Evolutionary conservation across 208 protist species (phyloP).

Genomic region (Leishmania aethiopica): DNA sequence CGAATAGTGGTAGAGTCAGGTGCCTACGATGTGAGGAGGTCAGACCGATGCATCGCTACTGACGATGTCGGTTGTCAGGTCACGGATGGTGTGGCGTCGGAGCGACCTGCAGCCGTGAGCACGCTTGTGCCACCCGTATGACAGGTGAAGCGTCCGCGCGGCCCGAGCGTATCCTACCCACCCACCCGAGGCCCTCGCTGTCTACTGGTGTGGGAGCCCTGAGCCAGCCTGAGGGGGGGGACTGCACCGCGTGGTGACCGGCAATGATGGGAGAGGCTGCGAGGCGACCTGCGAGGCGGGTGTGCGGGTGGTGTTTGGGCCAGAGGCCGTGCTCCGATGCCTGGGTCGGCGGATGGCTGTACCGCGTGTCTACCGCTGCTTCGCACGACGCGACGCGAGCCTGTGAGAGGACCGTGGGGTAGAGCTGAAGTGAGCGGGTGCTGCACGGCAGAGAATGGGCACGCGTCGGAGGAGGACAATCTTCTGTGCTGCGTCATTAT

Average conservation of each 20-base stretch:
- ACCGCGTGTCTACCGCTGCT: no score
- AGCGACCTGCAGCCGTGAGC: neutral
- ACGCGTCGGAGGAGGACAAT: neutral
- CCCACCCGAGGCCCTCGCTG: neutral
- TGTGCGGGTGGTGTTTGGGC: no score
- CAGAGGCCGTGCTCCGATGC: no score
- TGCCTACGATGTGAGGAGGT: neutral
- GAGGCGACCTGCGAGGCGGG: no score
- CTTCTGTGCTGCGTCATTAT: neutral
- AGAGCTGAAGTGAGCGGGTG: no score
- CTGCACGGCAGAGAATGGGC: no score
- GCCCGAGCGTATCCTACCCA: neutral
- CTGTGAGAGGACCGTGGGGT: no score
- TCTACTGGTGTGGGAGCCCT: no score
- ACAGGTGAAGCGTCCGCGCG: neutral
- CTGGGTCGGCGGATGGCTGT: no score
- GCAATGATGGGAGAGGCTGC: no score
- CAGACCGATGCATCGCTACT: neutral
- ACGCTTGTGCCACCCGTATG: neutral
- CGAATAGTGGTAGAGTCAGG: neutral
- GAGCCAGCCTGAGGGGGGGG: neutral
- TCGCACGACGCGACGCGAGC: no score
- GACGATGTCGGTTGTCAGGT: neutral
- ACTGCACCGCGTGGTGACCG: no score
- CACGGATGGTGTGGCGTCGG: neutral